Conservation (phyloP, 2,329 filamentous ascomycete species). For the Alternaria sp. region DNA sequence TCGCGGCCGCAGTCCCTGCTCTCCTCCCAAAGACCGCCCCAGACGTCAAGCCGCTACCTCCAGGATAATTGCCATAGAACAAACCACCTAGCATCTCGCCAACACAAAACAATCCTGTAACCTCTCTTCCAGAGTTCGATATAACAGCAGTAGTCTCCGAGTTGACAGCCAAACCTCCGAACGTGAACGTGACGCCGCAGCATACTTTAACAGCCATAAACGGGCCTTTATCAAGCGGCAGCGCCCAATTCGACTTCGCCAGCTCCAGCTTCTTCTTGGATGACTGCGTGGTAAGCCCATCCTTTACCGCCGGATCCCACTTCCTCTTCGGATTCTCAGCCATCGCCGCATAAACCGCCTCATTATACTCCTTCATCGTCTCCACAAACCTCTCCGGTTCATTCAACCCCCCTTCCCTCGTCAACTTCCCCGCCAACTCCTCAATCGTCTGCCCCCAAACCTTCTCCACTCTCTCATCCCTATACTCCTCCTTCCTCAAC, state of each 20-base stretch:
- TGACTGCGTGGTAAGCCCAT: conserved; percentile 67
- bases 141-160: conserved; percentile 62
- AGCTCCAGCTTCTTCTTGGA: conserved; percentile 51
- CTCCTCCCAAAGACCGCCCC: conserved; percentile 61
- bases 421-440: conserved; percentile 60
- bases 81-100: conserved; percentile 68
- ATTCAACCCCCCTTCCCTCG: conserved; percentile 56
- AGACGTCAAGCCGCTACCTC: conserved; percentile 66
- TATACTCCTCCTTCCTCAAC: conserved; percentile 68
- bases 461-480: conserved; percentile 62
- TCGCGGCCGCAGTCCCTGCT: conserved; percentile 45
- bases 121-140: conserved; percentile 50
- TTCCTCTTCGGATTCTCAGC: conserved; percentile 53
- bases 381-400: conserved; percentile 56
- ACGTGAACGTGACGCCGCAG: conserved; percentile 72
- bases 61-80: conserved; percentile 62
- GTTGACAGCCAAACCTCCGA: conserved; percentile 66
- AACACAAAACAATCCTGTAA: conserved; percentile 64
- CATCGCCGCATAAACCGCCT: conserved; percentile 58
- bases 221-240: conserved; percentile 62
- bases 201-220: conserved; percentile 70
- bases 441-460: conserved; percentile 60
- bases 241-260: conserved; percentile 71
- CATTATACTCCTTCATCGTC: conserved; percentile 64
- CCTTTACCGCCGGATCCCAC: conserved; percentile 67